phyloP scores from a whole-genome alignment of 108 stramenopile genomes.

The Nitzschia sp. region DNA sequence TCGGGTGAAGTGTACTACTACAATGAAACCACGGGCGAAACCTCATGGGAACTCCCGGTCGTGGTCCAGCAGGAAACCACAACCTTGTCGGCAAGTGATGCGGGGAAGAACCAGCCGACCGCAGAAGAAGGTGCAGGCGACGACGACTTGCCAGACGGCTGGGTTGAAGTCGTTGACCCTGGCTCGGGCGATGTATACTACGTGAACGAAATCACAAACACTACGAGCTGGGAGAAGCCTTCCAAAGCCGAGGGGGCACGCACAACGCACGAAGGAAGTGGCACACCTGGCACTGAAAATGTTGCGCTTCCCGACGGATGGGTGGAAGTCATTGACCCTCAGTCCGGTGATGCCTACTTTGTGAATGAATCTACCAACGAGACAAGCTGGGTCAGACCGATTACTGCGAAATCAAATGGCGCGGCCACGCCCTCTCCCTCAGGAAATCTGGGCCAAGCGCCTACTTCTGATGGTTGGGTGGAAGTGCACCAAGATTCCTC shows the following conservation, averaged over 20 bases:
- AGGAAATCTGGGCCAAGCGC: neutral
- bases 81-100: neutral
- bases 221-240: conserved; percentile 60
- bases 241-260: neutral
- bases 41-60: conserved; percentile 38
- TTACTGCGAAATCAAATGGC: neutral
- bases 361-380: conserved; percentile 54
- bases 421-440: neutral
- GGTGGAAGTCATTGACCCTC: conserved; percentile 58
- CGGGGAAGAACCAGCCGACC: neutral
- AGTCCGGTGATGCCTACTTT: conserved; percentile 56
- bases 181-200: conserved; percentile 58
- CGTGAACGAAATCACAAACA: conserved; percentile 40
- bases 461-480: conserved; percentile 6
- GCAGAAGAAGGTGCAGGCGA: neutral
- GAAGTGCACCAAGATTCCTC: neutral
- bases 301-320: conserved; percentile 41
- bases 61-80: neutral
- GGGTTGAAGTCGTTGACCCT: conserved; percentile 60
- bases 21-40: conserved; percentile 34
- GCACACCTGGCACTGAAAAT: neutral
- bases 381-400: conserved; percentile 64
- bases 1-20: conserved; percentile 31
- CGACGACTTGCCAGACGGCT: conserved; percentile 47
- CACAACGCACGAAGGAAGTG: neutral